Evolutionary conservation across 345 rosid genomes (phyloP).

Genomic region (Eutrema yunnanense): DNA sequence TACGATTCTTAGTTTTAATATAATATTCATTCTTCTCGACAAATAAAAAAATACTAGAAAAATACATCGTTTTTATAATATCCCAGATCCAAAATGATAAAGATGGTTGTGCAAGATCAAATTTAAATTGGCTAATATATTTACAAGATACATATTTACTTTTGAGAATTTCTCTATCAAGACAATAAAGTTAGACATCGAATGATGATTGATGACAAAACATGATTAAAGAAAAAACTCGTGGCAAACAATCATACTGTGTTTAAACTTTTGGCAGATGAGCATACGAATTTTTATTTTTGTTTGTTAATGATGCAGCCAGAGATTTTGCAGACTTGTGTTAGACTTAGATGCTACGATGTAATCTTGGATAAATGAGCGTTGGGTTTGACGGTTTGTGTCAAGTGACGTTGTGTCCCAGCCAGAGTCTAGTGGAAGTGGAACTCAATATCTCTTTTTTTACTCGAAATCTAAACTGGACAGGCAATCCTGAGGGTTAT

Average conservation of each 20-base stretch:
- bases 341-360: background rate
- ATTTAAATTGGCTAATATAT: background rate
- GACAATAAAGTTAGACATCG: background rate
- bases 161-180: background rate
- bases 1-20: background rate
- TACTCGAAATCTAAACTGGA: background rate
- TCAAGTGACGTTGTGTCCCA: conserved; percentile 9
- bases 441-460: background rate
- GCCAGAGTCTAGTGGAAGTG: background rate
- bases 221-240: conserved; percentile 23
- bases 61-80: background rate
- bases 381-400: background rate
- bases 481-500: background rate
- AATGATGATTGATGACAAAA: conserved; percentile 13
- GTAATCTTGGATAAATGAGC: background rate
- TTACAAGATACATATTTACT: background rate
- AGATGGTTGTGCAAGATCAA: background rate
- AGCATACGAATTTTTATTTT: background rate
- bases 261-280: conserved; percentile 21
- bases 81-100: background rate
- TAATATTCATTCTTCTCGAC: background rate
- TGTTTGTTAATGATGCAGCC: background rate
- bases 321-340: background rate
- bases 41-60: background rate
- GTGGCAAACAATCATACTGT: conserved; percentile 27